Conservation (phyloP, 345 rosid species). For the Euphorbia peplus region DNA sequence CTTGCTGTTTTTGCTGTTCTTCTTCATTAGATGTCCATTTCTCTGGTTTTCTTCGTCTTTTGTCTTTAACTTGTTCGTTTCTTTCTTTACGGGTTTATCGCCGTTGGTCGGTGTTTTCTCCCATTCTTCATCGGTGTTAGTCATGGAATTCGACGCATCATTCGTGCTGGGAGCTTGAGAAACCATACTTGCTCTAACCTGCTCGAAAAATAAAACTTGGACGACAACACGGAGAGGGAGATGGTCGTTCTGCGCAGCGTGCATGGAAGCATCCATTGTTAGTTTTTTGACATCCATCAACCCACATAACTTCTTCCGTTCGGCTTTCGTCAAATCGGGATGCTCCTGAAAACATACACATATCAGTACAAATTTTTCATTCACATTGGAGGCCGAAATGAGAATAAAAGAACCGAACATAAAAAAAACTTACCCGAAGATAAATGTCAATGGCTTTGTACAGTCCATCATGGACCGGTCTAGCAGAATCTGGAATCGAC, state of each 20-base stretch:
- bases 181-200: slow-evolving; percentile 55
- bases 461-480: slow-evolving; percentile 69
- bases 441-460: slow-evolving; percentile 80
- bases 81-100: slow-evolving; percentile 40
- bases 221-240: slow-evolving; percentile 86
- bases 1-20: slow-evolving; percentile 52
- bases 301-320: slow-evolving; percentile 68
- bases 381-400: no score
- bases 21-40: slow-evolving; percentile 40
- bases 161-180: slow-evolving; percentile 35
- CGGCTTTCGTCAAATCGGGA: slow-evolving; percentile 56
- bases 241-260: slow-evolving; percentile 85
- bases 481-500: slow-evolving; percentile 64
- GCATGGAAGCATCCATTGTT: slow-evolving; percentile 64
- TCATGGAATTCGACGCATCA: slow-evolving; percentile 31
- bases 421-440: slow-evolving; percentile 55
- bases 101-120: slow-evolving; percentile 34
- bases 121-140: slow-evolving; percentile 49
- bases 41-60: slow-evolving; percentile 27
- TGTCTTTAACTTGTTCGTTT: slow-evolving; percentile 32
- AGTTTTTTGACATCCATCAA: slow-evolving; percentile 82
- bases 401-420: no score
- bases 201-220: slow-evolving; percentile 90
- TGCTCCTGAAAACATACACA: slow-evolving; percentile 57
- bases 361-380: neutral